These are phyloP conservation scores for Madurella mycetomatis DNA, from an alignment of 2,329 filamentous ascomycete species.

Conservation along the genomic window DNA sequence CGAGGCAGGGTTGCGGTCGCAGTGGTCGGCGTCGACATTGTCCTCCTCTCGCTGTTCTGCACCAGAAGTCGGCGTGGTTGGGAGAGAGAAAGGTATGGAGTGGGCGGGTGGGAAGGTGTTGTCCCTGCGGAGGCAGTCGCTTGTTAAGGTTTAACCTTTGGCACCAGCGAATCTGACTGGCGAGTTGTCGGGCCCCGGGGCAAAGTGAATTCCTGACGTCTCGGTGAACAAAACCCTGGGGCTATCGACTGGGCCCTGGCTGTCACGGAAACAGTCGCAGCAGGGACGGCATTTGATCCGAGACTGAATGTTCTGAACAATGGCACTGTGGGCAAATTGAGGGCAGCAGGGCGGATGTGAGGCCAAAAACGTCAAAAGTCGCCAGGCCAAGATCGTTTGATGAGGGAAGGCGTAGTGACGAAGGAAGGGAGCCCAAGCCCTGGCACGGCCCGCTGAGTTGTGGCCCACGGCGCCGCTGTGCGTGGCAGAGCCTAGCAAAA, in stretches of 20 bases:
- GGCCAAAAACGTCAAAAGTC: not conserved
- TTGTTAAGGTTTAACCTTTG: slow-evolving; percentile 9
- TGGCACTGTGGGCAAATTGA: not conserved
- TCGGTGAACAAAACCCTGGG: not conserved
- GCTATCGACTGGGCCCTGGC: not conserved
- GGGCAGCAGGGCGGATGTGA: not conserved
- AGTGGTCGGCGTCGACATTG: slow-evolving; percentile 78
- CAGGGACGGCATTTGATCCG: slow-evolving; percentile 3
- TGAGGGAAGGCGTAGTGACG: not conserved
- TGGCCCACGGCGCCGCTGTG: slow-evolving; percentile 11
- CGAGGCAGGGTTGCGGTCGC: slow-evolving; percentile 68
- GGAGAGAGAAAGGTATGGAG: not conserved
- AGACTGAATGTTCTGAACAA: not conserved
- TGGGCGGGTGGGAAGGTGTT: not conserved
- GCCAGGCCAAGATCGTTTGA: slow-evolving; percentile 1
- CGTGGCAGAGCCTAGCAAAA: slow-evolving; percentile 17
- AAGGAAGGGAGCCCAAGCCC: not conserved
- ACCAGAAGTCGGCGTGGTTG: slow-evolving; percentile 14
- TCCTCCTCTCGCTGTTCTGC: slow-evolving; percentile 16
- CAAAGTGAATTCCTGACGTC: slow-evolving; percentile 8
- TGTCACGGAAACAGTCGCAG: not conserved
- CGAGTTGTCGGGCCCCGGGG: slow-evolving; percentile 1
- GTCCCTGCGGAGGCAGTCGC: slow-evolving; percentile 5
- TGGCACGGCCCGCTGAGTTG: slow-evolving; percentile 10
- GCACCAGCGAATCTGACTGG: slow-evolving; percentile 17